Percentiles rank a stretch among this genome's conserved stretches.
Evolutionary conservation across 257 asterid genomes (phyloP).

Genomic region (Avicennia marina): DNA sequence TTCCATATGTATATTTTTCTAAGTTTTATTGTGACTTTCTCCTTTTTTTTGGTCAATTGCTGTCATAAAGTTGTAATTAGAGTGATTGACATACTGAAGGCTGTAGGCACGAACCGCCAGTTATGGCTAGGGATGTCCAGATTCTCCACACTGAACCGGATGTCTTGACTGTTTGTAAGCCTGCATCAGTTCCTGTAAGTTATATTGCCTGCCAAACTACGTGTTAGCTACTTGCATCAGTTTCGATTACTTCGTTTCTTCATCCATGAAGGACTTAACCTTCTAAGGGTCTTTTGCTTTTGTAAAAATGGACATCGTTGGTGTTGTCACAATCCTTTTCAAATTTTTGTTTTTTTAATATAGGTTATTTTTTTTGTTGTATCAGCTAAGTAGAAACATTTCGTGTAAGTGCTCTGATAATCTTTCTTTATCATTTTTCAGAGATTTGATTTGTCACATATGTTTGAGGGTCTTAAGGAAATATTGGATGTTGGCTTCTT

Average conservation of each 20-base stretch:
- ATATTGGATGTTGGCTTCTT: not conserved
- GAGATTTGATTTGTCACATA: not conserved
- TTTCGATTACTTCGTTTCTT: not conserved
- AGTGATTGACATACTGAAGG: conserved; percentile 44
- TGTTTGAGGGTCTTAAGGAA: not conserved
- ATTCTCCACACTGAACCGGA: conserved; percentile 74
- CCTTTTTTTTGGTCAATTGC: conserved; percentile 4
- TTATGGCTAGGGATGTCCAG: conserved; percentile 70
- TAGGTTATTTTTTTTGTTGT: not conserved
- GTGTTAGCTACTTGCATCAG: conserved; percentile 2
- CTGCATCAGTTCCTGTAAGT: conserved; percentile 98
- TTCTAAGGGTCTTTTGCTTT: not conserved
- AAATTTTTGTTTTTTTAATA: not conserved
- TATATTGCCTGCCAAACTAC: conserved; percentile 11
- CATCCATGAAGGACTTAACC: conserved; percentile 1
- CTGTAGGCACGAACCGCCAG: conserved; percentile 99
- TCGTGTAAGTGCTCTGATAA: not conserved
- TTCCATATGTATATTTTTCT: not conserved
- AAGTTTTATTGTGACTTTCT: not conserved
- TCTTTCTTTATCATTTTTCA: not conserved
- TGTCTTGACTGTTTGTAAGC: conserved; percentile 79
- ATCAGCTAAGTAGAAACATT: not conserved
- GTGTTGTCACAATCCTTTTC: not conserved
- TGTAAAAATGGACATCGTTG: not conserved
- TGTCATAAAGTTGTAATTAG: conserved; percentile 20